Evolutionary conservation across 345 rosid species (phyloP), one percentile per base, ranked within the genome.

Genomic region (Bruguiera parviflora): DNA sequence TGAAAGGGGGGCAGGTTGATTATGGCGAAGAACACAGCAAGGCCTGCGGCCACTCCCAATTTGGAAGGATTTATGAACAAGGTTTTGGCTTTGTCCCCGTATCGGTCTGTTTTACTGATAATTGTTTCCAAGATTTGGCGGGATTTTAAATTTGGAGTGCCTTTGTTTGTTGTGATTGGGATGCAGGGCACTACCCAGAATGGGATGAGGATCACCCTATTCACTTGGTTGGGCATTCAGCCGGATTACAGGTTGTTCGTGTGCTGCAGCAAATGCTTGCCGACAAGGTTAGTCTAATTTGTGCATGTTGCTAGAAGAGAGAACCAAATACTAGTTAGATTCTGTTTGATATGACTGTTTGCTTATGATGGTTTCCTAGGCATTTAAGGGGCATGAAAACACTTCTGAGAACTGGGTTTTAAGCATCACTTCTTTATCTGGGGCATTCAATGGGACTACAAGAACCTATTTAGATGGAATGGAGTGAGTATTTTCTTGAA

Each of bases 221-320:
- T 78, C 99, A 92, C 72, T 90, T 96, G 77, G 95, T 96, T 33
- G 97, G 99, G 64, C 99, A 96, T 75, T 96, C 99, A 0, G 98
- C 98, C 3, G 99, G 99, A 69, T 98, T 96, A 37, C 99, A 96
- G 83, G 99, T 96, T 25, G 89, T 92, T 79, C 98, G 99, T 53
- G 89, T 92, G 47, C 71, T 96, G 95, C 99, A 96, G 82, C 97
- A 96, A 88, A 92, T 96, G 98, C 96, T 96, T 5, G 90, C 95
- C 29, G 91, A 92, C 43, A 90, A 96, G 92, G 98, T 90, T 74
- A 31, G 81, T 67, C 20, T 70, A 21, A 39, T 66, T 73, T n/a
- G 47, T 57, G 1, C 59, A 66, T 65, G 8, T 56, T 52, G 37
- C 63, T 61, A 8, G 22, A 20, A 46, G 1, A 35, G 15, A 21